Conservation (phyloP, 352 stramenopile species). For the Globisporangium spinosum region DNA sequence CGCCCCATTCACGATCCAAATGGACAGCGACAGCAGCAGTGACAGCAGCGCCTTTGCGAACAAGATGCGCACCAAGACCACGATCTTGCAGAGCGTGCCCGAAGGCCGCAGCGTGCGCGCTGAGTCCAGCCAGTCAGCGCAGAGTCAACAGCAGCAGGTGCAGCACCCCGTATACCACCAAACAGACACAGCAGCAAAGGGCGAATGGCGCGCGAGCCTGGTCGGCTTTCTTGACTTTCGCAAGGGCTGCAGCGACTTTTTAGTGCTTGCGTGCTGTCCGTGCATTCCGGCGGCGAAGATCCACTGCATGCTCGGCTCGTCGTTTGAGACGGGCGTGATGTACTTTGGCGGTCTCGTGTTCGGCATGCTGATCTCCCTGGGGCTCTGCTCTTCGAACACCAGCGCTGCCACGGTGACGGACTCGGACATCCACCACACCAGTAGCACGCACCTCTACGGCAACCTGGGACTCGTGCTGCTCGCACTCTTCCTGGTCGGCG, state of each 20-base stretch:
- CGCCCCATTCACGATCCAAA: slow-evolving; percentile 16
- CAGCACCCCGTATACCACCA: background rate
- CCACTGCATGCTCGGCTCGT: slow-evolving; percentile 31
- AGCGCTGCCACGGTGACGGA: background rate
- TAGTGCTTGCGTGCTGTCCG: slow-evolving; percentile 29
- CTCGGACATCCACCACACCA: background rate
- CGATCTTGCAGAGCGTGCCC: slow-evolving; percentile 8
- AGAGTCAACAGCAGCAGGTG: background rate
- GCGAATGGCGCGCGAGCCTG: slow-evolving; percentile 9
- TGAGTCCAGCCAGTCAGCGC: slow-evolving; percentile 16
- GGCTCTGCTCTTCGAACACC: slow-evolving; percentile 25
- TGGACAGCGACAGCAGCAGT: background rate
- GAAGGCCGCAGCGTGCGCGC: slow-evolving; percentile 14
- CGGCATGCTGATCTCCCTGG: slow-evolving; percentile 31
- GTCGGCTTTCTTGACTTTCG: slow-evolving; percentile 7
- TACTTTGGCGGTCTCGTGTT: slow-evolving; percentile 43
- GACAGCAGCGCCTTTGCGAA: slow-evolving; percentile 4
- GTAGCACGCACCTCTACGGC: background rate
- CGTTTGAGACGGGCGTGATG: slow-evolving; percentile 38
- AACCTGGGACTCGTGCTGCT: slow-evolving; percentile 25
- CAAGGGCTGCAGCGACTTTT: background rate
- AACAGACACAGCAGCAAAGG: background rate
- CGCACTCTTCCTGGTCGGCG: slow-evolving; percentile 33
- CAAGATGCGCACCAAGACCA: slow-evolving; percentile 16
- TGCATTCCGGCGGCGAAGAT: slow-evolving; percentile 40